Conservation (phyloP, 805 yeast genomes). For the Barnettozyma sucrosica region DNA sequence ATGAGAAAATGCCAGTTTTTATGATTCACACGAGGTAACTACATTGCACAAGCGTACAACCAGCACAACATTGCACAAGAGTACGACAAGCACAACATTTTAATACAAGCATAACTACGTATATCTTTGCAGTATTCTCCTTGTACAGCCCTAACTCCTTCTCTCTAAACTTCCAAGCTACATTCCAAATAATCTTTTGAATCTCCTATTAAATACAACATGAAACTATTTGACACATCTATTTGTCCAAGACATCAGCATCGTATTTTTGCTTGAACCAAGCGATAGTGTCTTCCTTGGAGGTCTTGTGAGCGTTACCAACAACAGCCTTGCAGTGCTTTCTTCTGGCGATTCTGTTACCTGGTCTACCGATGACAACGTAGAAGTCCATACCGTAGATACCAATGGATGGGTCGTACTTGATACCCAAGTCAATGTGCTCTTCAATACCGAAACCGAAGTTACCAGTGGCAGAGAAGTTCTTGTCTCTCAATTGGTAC, state of each 20-base stretch:
- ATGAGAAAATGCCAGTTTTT: conserved; percentile 1
- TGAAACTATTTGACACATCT: conserved; percentile 26
- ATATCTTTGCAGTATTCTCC: not conserved
- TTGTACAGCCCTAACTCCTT: no score
- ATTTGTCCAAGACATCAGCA: conserved; percentile 91
- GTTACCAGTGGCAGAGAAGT: conserved; percentile 99
- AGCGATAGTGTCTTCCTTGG: conserved; percentile 88
- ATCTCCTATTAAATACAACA: conserved; percentile 18
- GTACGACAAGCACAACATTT: not conserved
- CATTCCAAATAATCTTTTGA: conserved; percentile 1
- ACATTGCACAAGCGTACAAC: not conserved
- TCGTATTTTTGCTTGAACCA: conserved; percentile 99
- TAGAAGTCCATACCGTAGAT: conserved; percentile 99
- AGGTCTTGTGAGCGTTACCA: conserved; percentile 90
- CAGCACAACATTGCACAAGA: not conserved
- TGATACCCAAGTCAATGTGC: conserved; percentile 99
- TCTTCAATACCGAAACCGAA: conserved; percentile 99
- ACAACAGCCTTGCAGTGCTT: conserved; percentile 86
- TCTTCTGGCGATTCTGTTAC: conserved; percentile 98
- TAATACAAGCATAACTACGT: not conserved
- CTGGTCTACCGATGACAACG: conserved; percentile 99
- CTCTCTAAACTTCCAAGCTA: conserved; percentile 11
- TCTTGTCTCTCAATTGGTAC: conserved; percentile 89
- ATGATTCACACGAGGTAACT: not conserved
- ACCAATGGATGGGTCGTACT: conserved; percentile 99